Evolutionary conservation across 2,329 filamentous ascomycete genomes (phyloP).

Genomic region (Knoxdaviesia proteae): DNA sequence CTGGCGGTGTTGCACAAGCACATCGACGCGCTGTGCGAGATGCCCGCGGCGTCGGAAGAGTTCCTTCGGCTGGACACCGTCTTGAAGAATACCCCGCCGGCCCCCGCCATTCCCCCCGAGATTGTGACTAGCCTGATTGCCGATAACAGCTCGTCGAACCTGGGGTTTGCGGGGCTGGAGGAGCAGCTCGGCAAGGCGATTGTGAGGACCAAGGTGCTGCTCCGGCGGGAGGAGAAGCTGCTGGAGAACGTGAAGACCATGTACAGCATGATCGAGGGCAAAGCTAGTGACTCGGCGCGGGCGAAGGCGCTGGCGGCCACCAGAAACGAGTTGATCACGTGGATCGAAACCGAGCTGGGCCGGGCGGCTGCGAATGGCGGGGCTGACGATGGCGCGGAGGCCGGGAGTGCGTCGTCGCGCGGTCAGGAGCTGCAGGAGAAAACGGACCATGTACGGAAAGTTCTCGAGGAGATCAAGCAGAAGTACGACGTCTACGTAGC

Average conservation of each 20-base stretch:
- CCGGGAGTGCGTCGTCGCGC: constrained; percentile 7
- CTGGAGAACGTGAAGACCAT: constrained; percentile 24
- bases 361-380: constrained; percentile 22
- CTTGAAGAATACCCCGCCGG: constrained; percentile 19
- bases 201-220: constrained; percentile 33
- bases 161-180: constrained; percentile 25
- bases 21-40: constrained; percentile 26
- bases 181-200: constrained; percentile 35
- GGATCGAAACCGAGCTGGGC: constrained; percentile 42
- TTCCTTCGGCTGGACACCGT: constrained; percentile 28
- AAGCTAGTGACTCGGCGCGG: constrained; percentile 15
- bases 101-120: constrained; percentile 30
- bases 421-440: constrained; percentile 6
- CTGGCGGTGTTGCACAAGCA: constrained; percentile 28
- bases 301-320: constrained; percentile 32
- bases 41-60: constrained; percentile 26
- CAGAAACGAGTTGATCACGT: constrained; percentile 38
- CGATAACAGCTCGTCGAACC: constrained; percentile 16
- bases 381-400: constrained; percentile 10
- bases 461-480: constrained; percentile 25
- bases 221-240: constrained; percentile 33
- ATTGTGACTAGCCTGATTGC: constrained; percentile 27
- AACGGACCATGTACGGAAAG: constrained; percentile 14
- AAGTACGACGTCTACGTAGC: constrained; percentile 34
- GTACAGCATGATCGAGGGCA: constrained; percentile 11